Evolutionary conservation across 176 grass and related monocot genomes (phyloP).

Genomic region (Olyra latifolia): DNA sequence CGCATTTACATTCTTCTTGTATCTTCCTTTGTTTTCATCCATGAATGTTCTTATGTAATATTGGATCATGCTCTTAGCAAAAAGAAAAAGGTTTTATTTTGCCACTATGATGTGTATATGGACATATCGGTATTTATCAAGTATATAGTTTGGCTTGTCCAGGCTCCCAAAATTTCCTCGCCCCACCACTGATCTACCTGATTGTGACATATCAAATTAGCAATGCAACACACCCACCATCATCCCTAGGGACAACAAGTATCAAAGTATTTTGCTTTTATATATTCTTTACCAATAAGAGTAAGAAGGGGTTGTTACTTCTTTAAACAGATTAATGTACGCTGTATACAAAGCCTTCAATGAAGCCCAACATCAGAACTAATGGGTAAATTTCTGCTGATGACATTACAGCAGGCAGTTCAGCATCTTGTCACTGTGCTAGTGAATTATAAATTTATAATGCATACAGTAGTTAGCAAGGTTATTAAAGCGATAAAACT

Average conservation of each 20-base stretch:
- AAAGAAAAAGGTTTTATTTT: no score
- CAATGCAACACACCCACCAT: neutral
- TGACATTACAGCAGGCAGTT: neutral
- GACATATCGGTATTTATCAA: no score
- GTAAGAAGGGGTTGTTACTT: neutral
- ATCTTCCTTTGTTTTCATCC: no score
- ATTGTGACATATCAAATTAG: neutral
- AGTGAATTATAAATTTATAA: neutral
- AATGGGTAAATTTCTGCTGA: neutral
- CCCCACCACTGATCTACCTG: no score
- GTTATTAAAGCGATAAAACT: no score
- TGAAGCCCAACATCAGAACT: neutral
- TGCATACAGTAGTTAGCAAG: neutral
- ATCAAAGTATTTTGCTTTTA: slow-evolving; percentile 5
- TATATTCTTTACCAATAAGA: neutral
- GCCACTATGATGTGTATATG: no score
- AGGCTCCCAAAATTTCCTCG: no score
- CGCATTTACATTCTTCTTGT: no score
- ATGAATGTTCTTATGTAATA: no score
- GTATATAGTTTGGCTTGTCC: no score
- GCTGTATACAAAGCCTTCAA: neutral
- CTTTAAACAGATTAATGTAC: neutral
- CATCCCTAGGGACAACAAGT: neutral
- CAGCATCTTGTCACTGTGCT: neutral
- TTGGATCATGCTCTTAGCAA: no score